Evolutionary conservation across 2,329 filamentous ascomycete genomes (phyloP).

Genomic region (Aspergillus sp.): DNA sequence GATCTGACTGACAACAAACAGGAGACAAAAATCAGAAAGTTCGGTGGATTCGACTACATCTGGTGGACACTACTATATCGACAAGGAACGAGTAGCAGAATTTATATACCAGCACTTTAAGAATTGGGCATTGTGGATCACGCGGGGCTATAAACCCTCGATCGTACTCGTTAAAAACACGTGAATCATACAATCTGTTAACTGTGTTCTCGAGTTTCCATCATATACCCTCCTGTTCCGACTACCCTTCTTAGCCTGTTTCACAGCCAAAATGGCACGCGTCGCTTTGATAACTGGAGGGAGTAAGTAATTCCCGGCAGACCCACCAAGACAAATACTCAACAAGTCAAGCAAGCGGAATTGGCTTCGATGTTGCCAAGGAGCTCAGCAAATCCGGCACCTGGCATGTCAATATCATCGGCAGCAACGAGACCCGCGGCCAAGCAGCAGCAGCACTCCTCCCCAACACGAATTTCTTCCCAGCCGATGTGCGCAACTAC

Average conservation of each 20-base stretch:
- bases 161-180: neutral
- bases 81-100: no score
- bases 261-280: neutral
- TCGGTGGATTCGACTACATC: no score
- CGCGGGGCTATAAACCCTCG: no score
- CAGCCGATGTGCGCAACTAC: neutral
- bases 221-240: neutral
- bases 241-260: neutral
- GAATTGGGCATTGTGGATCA: no score
- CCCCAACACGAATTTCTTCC: neutral
- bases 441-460: neutral
- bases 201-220: neutral
- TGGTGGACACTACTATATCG: no score
- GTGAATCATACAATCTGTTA: neutral
- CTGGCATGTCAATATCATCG: neutral
- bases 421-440: neutral
- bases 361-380: neutral
- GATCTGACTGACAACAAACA: no score
- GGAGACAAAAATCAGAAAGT: no score
- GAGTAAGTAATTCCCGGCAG: neutral
- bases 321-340: neutral
- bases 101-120: no score
- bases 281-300: neutral
- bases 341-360: neutral
- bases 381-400: neutral